Percentiles rank a stretch among this genome's conserved stretches.
Evolutionary conservation across 2,329 filamentous ascomycete species (phyloP).

Genomic region (Paecilomyces fulvus): DNA sequence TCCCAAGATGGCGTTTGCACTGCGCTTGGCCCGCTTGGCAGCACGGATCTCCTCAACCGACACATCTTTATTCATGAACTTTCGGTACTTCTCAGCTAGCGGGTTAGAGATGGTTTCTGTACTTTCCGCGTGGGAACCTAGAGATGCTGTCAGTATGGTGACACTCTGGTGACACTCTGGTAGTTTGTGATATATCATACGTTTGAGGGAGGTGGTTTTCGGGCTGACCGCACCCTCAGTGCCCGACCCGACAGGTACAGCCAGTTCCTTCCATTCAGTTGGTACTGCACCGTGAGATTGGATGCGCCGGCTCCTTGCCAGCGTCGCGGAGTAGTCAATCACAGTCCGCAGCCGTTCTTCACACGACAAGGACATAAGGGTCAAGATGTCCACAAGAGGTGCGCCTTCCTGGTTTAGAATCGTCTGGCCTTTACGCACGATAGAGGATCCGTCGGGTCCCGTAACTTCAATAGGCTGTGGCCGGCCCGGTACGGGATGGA

Average conservation of each 20-base stretch:
- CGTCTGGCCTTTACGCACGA: constrained; percentile 58
- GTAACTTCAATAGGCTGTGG: constrained; percentile 42
- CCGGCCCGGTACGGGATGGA: constrained; percentile 36
- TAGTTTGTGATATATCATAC: constrained; percentile 22
- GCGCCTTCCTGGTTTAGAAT: constrained; percentile 61
- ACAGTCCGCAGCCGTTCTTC: constrained; percentile 70
- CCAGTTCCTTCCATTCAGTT: constrained; percentile 65
- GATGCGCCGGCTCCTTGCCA: constrained; percentile 63
- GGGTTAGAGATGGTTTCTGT: constrained; percentile 36
- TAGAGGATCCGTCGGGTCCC: constrained; percentile 54
- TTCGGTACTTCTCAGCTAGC: constrained; percentile 48
- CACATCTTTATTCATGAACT: constrained; percentile 57
- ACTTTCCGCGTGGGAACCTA: constrained; percentile 30
- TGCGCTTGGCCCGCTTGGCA: constrained; percentile 58
- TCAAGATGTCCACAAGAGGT: constrained; percentile 70
- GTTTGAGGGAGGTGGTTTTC: constrained; percentile 27
- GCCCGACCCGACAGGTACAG: constrained; percentile 33
- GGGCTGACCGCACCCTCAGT: constrained; percentile 30
- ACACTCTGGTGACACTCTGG: constrained; percentile 16
- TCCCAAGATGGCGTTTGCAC: constrained; percentile 45
- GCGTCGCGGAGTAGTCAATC: constrained; percentile 64
- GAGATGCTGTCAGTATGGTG: constrained; percentile 10
- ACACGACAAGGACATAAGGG: constrained; percentile 71
- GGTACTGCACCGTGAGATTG: constrained; percentile 75
- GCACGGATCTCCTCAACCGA: constrained; percentile 65